Evolutionary conservation across 352 stramenopile genomes (phyloP), one percentile per base, ranked within the genome.

Genomic region (Phytophthora constricta): DNA sequence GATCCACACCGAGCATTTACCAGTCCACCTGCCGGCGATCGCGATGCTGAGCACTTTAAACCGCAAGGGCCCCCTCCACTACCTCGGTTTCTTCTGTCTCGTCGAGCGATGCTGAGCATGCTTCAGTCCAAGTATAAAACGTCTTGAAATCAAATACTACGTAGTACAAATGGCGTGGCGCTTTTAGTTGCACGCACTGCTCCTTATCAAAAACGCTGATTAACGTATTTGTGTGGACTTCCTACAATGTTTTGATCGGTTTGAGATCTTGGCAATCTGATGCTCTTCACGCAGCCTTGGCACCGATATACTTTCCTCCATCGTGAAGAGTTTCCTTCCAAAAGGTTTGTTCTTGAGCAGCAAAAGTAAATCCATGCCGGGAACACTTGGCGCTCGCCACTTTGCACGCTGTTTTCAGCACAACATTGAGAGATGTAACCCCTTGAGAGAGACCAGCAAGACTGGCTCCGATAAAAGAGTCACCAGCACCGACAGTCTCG

Each of bases 381-480:
- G 45, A 27, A 50, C 85, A 93, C 42, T 91, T 93, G 1, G 50
- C 41, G 0, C 81, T 80, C 5, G 77, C 85, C n/a, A 91, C 62
- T 22, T 68, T 58, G 42, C 81, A 90, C 10, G 73, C 82, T 1
- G 73, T 50, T 8, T 54, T 64, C 22, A 91, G 23, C 0, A 78
- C 70, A 4, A 37, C 37, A 8, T 70, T 42, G 0, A 91, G 20
- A 4, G 70, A 34, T 11, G 65, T n/a, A 5, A 53, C 49, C 17
- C 58, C 33, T 28, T 56, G 16, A 4, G 71, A 62, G 5, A 91
- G 51, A 3, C 66, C 76, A 1, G 85, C 77, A n/a, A 93, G 62
- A 2, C 69, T 72, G 0, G 82, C 79, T 2, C 81, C 85, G n/a
- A 92, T 89, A 46, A 91, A 91, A 13, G 81, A 72, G 39, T 93